phyloP scores from a whole-genome alignment of 768 basidiomycete species.

The Suillus hirtellus region DNA sequence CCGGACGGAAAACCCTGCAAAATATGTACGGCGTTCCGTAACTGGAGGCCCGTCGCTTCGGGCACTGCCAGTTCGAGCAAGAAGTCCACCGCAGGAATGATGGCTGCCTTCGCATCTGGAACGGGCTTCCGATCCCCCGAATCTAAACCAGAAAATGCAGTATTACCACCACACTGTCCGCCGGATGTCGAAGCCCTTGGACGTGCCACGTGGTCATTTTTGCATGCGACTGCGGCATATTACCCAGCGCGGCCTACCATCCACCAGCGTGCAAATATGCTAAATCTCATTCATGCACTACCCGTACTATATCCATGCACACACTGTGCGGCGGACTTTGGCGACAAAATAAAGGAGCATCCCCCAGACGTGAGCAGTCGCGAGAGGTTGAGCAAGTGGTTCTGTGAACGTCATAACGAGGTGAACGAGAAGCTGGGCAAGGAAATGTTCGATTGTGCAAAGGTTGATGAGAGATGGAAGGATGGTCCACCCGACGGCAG shows the following conservation, averaged over 20 bases:
- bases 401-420: slow-evolving; percentile 91
- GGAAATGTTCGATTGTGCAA: slow-evolving; percentile 76
- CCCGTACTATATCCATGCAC: slow-evolving; percentile 88
- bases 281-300: slow-evolving; percentile 71
- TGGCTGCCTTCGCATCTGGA: slow-evolving; percentile 35
- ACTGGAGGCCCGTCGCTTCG: slow-evolving; percentile 54
- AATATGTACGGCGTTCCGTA: slow-evolving; percentile 79
- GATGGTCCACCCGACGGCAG: slow-evolving; percentile 87
- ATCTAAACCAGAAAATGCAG: slow-evolving; percentile 31
- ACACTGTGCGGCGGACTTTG: slow-evolving; percentile 83
- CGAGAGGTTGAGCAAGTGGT: slow-evolving; percentile 72
- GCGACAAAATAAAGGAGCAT: slow-evolving; percentile 58
- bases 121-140: slow-evolving; percentile 25
- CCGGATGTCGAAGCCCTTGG: slow-evolving; percentile 90
- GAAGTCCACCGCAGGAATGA: slow-evolving; percentile 34
- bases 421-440: slow-evolving; percentile 90
- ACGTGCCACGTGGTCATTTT: slow-evolving; percentile 93
- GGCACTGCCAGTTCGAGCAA: slow-evolving; percentile 25
- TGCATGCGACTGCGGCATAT: slow-evolving; percentile 94
- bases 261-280: slow-evolving; percentile 80
- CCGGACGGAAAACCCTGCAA: slow-evolving; percentile 97
- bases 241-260: slow-evolving; percentile 83
- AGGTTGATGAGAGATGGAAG: slow-evolving; percentile 87
- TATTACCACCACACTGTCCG: slow-evolving; percentile 71
- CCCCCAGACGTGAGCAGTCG: slow-evolving; percentile 82